phyloP scores from a whole-genome alignment of 2,329 filamentous ascomycete species.

The Cylindrodendrum hubeiense region DNA sequence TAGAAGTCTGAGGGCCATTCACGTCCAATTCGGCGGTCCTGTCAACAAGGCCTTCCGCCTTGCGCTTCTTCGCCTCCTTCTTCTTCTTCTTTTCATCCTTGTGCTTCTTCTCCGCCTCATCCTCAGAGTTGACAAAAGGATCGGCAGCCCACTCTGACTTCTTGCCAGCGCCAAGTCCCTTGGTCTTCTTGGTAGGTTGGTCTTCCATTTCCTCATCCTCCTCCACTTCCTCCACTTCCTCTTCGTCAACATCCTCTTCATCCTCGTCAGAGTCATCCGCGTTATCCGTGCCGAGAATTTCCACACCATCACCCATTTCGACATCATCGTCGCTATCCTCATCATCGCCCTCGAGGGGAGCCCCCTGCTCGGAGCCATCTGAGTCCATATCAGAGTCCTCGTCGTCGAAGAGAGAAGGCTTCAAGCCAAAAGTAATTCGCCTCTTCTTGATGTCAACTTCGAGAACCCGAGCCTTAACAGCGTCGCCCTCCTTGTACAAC shows the following conservation, averaged over 20 bases:
- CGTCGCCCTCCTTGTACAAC: conserved; percentile 89
- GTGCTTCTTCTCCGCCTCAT: conserved; percentile 58
- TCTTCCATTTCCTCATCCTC: conserved; percentile 57
- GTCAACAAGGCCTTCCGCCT: conserved; percentile 85
- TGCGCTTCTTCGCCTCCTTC: conserved; percentile 76
- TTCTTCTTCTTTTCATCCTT: conserved; percentile 53
- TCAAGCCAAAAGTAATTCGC: conserved; percentile 89
- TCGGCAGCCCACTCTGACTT: conserved; percentile 92
- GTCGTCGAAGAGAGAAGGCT: conserved; percentile 89
- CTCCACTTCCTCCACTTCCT: conserved; percentile 54
- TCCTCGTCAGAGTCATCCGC: conserved; percentile 54
- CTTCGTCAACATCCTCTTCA: conserved; percentile 48
- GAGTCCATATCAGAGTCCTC: conserved; percentile 65
- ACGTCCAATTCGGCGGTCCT: conserved; percentile 91
- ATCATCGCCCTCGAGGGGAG: conserved; percentile 56
- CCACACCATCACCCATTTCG: conserved; percentile 61
- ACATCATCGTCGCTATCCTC: conserved; percentile 64
- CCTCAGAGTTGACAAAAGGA: conserved; percentile 70
- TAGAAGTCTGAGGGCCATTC: conserved; percentile 87
- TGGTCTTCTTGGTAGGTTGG: conserved; percentile 49
- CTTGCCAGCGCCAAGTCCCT: conserved; percentile 66
- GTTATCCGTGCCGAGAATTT: conserved; percentile 62
- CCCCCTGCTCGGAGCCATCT: conserved; percentile 60
- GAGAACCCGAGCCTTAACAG: conserved; percentile 91
- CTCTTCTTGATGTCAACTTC: conserved; percentile 81